Percentiles rank a stretch among this genome's conserved stretches.
Evolutionary conservation across 768 basidiomycete genomes (phyloP).

Genomic region (Leccinum aurantiacum): DNA sequence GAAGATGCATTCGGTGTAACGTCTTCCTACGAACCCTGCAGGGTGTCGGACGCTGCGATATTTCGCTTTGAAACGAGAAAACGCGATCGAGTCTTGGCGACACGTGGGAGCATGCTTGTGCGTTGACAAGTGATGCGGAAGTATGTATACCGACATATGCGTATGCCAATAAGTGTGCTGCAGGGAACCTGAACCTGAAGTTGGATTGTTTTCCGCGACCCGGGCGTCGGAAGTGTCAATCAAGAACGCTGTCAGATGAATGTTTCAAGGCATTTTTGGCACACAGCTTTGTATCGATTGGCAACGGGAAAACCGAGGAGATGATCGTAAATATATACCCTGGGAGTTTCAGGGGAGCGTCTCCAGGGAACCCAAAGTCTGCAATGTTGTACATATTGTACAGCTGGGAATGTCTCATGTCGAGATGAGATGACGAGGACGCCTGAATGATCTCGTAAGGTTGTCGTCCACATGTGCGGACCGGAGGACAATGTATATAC

Average conservation of each 20-base stretch:
- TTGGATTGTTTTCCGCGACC: not conserved
- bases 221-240: constrained; percentile 15
- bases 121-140: not conserved
- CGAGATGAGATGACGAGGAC: not conserved
- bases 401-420: constrained; percentile 1
- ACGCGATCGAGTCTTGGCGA: not conserved
- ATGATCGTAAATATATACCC: constrained; percentile 9
- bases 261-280: constrained; percentile 20
- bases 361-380: not conserved
- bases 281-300: constrained; percentile 16
- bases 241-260: constrained; percentile 4
- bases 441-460: not conserved
- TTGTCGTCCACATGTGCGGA: not conserved
- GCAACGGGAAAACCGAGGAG: constrained; percentile 17
- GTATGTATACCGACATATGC: not conserved
- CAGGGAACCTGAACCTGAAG: not conserved
- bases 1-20: not conserved
- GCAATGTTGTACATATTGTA: not conserved
- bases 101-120: not conserved
- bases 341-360: not conserved
- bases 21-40: not conserved
- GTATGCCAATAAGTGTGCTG: not conserved
- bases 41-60: not conserved
- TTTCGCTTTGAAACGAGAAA: not conserved
- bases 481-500: not conserved